phyloP scores from a whole-genome alignment of 176 grass and related monocot genomes.

The Canna indica region DNA sequence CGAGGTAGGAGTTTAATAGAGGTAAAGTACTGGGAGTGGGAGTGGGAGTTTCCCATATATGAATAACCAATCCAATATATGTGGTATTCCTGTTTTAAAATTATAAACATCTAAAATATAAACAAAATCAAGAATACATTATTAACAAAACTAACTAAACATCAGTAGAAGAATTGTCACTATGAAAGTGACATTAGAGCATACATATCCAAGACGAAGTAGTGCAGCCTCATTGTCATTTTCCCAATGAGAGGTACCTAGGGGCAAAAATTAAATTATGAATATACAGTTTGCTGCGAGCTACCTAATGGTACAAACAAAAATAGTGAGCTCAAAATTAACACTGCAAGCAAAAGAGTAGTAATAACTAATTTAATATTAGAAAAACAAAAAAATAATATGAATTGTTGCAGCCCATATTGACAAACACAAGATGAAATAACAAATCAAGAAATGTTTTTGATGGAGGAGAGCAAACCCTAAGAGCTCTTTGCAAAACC shows the following conservation, averaged over 20 bases:
- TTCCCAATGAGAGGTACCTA: constrained; percentile 27
- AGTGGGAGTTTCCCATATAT: too few relatives aligned
- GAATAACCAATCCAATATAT: too few relatives aligned
- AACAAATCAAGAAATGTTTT: too few relatives aligned
- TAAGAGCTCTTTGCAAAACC: too few relatives aligned
- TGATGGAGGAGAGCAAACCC: too few relatives aligned
- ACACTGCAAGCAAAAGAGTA: background rate
- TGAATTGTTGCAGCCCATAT: background rate
- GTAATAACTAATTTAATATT: background rate
- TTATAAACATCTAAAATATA: background rate
- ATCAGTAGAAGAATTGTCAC: background rate
- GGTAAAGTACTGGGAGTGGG: too few relatives aligned
- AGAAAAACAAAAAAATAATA: background rate
- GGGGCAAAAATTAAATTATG: background rate
- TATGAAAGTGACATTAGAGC: constrained; percentile 4
- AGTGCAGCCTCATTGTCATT: constrained; percentile 35
- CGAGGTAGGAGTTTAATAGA: too few relatives aligned
- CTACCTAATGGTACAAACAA: background rate
- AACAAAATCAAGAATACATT: background rate
- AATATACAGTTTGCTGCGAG: constrained; percentile 4
- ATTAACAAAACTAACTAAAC: background rate
- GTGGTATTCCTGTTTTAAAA: background rate
- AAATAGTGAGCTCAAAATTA: background rate
- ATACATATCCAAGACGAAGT: constrained; percentile 48
- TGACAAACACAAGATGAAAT: background rate